phyloP scores from a whole-genome alignment of 306 rosid genomes.

The Amphicarpaea edgeworthii region DNA sequence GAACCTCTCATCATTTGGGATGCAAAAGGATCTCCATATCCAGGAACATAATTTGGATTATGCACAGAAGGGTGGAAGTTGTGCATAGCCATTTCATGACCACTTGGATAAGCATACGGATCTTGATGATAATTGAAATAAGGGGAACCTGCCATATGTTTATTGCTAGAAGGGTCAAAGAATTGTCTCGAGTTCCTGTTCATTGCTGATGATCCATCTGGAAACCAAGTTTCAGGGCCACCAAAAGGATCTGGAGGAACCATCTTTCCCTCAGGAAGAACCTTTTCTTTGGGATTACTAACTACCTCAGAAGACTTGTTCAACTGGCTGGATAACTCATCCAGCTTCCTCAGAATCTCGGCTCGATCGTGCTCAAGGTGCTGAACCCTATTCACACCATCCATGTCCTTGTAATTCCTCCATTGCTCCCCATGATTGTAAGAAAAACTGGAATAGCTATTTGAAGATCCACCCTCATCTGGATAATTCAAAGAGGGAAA shows the following conservation, averaged over 20 bases:
- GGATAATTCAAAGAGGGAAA: slow-evolving; percentile 69
- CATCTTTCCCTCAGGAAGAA: slow-evolving; percentile 53
- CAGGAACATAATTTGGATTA: slow-evolving; percentile 61
- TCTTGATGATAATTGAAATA: slow-evolving; percentile 62
- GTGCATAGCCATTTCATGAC: slow-evolving; percentile 60
- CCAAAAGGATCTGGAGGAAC: slow-evolving; percentile 69
- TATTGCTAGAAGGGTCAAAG: slow-evolving; percentile 52
- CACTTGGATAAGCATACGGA: slow-evolving; percentile 65
- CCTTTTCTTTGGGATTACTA: slow-evolving; percentile 66
- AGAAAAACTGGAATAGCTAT: slow-evolving; percentile 51
- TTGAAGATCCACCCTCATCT: slow-evolving; percentile 76
- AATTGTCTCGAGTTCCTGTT: slow-evolving; percentile 62
- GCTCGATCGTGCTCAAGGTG: slow-evolving; percentile 87
- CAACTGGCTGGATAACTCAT: slow-evolving; percentile 84
- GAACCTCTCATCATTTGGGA: slow-evolving; percentile 64
- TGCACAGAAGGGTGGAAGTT: slow-evolving; percentile 67
- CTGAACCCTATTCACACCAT: slow-evolving; percentile 62
- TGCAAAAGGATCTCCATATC: slow-evolving; percentile 74
- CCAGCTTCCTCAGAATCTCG: slow-evolving; percentile 89
- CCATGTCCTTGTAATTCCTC: slow-evolving; percentile 57
- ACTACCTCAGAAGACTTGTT: slow-evolving; percentile 71
- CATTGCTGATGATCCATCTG: slow-evolving; percentile 58
- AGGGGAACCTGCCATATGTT: slow-evolving; percentile 63
- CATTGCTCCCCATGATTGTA: slow-evolving; percentile 58
- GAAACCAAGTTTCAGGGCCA: slow-evolving; percentile 59